A percentile compares a stretch with the other conserved stretches of the same genome.
Evolutionary conservation across 192 early-diverging fungal species (phyloP).

Genomic region (Entomortierella beljakovae): DNA sequence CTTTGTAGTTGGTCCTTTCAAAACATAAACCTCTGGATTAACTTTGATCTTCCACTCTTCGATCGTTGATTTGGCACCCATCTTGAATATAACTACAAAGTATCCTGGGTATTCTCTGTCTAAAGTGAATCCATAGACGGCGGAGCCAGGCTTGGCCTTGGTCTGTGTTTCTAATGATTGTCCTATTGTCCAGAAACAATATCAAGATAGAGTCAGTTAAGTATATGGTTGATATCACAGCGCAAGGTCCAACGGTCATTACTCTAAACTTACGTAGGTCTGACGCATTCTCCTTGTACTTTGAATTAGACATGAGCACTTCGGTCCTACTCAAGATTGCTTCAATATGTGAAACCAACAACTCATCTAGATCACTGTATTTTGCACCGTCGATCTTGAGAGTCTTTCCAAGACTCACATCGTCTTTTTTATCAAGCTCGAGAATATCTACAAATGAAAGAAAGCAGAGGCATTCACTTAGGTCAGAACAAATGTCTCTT

Average conservation of each 20-base stretch:
- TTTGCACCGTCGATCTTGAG: constrained; percentile 75
- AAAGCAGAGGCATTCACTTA: background rate
- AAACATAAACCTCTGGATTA: constrained; percentile 78
- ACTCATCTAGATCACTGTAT: constrained; percentile 92
- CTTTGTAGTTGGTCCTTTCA: constrained; percentile 76
- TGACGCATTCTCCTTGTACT: constrained; percentile 76
- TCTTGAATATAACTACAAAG: constrained; percentile 83
- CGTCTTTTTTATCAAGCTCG: constrained; percentile 78
- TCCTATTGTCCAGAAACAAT: constrained; percentile 52
- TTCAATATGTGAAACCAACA: constrained; percentile 91
- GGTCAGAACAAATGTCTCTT: too few relatives aligned
- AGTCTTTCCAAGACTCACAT: constrained; percentile 74
- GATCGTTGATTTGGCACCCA: constrained; percentile 70
- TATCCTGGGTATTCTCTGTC: constrained; percentile 75
- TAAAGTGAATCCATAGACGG: constrained; percentile 87
- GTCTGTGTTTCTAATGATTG: constrained; percentile 59
- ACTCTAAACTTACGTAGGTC: constrained; percentile 66
- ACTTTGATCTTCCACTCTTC: constrained; percentile 81
- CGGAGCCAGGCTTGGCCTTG: constrained; percentile 70
- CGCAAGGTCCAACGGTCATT: background rate
- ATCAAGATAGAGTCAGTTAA: constrained; percentile 10
- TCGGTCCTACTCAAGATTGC: constrained; percentile 79
- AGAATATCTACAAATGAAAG: constrained; percentile 65
- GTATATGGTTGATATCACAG: background rate
- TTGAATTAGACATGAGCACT: constrained; percentile 76